Evolutionary conservation across 164 flowering plant species (phyloP).

Genomic region (Tinospora cordifolia): DNA sequence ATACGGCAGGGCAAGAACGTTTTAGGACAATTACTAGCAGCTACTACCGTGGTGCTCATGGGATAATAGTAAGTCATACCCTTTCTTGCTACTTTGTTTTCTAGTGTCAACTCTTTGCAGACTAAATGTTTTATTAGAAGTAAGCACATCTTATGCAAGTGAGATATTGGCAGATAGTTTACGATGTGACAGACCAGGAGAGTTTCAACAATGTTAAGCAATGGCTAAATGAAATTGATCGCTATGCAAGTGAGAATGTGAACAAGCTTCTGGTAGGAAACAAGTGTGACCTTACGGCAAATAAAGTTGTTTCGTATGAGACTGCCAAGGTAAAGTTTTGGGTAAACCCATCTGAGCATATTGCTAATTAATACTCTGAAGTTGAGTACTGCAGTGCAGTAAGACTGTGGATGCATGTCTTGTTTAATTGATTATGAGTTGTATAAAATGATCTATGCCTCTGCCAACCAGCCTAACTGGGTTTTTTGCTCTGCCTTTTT

Average conservation of each 20-base stretch:
- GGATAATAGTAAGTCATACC: constrained; percentile 53
- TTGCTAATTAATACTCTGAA: no score
- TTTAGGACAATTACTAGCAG: constrained; percentile 87
- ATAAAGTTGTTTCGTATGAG: constrained; percentile 34
- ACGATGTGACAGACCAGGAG: constrained; percentile 42
- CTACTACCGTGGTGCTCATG: constrained; percentile 88
- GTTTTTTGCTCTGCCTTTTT: background rate
- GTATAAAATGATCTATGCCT: background rate
- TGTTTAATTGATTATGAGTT: background rate
- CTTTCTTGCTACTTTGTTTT: background rate
- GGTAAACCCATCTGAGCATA: no score
- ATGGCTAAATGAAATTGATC: constrained; percentile 41
- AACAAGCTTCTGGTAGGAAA: constrained; percentile 44
- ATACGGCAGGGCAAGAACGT: constrained; percentile 90
- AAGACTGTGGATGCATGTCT: no score
- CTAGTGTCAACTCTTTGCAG: background rate
- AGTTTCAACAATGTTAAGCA: constrained; percentile 43
- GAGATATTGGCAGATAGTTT: constrained; percentile 27
- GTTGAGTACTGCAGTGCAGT: background rate
- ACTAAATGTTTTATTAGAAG: background rate
- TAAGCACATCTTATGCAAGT: constrained; percentile 7
- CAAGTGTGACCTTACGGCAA: constrained; percentile 33
- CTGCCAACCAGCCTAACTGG: background rate
- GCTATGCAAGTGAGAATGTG: constrained; percentile 39
- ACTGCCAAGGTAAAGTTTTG: constrained; percentile 28